Evolutionary conservation across 306 rosid species (phyloP), one percentile per base, ranked within the genome.

Genomic region (Biancaea sappan): DNA sequence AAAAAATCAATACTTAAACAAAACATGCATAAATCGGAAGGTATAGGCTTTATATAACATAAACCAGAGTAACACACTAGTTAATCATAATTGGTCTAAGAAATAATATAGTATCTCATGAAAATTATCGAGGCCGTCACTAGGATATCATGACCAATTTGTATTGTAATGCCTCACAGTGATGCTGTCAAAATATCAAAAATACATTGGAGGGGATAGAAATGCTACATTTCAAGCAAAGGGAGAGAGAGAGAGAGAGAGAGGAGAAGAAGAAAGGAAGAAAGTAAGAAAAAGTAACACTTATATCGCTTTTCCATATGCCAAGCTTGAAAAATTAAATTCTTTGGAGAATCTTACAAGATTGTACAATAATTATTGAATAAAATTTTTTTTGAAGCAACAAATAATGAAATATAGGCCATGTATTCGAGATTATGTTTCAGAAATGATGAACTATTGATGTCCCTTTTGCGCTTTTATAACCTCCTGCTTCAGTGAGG

Each of bases 401-500:
- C 29, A 25, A 25, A 44, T 3, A 44, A 28, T 26, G 40, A 8
- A 44, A 66, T 9, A 56, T 10, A 15, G 6, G 1, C 12, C 12
- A 21, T 34, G 18, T 47, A 37, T 25, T 5, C 2, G 66, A 56
- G 53, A 40, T 68, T 68, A 53, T 32, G 44, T 74, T 65, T 66
- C 8, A 44, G 40, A 59, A 59, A 61, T 37, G 47, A 34, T 66
- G 67, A 31, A 76, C 79, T 82, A 85, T 51, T 84, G 54, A 64
- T 12, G 57, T 38, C 35, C 74, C 61, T 67, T 62, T 43, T n/a
- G n/a, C n/a, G 70, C 41, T 28, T 64, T 79, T 78, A 34, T 66
- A 77, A 71, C 77, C 76, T 81, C 83, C 1, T 59, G 54, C 83
- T 91, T 81, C 85, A 93, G 71, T 29, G 91, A 61, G 47, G 96